These are phyloP conservation scores for Cystobasidium slooffiae DNA, from an alignment of 1,284 basidiomycete genomes.

Conservation along the genomic window DNA sequence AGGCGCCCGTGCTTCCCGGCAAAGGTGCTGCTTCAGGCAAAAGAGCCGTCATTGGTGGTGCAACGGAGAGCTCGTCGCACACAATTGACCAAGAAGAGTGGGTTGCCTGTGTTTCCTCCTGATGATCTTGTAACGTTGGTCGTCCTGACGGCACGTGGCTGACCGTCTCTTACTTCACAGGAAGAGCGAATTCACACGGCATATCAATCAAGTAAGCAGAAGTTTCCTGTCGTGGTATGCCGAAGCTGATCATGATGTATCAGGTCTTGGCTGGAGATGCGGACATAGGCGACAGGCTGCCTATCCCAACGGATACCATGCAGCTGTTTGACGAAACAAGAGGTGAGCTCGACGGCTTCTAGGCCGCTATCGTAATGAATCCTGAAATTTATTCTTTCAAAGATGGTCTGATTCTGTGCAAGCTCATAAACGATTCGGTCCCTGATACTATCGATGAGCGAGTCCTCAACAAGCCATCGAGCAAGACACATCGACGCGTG, in stretches of 20 bases:
- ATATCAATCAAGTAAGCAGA: constrained; percentile 88
- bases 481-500: constrained; percentile 60
- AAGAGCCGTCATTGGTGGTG: constrained; percentile 92
- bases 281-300: constrained; percentile 80
- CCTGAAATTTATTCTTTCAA: neutral
- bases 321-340: constrained; percentile 97
- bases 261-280: constrained; percentile 88
- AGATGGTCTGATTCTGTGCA: constrained; percentile 94
- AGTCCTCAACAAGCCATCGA: constrained; percentile 87
- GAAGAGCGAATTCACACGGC: constrained; percentile 85
- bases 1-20: constrained; percentile 20
- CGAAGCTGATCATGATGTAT: too few species aligned
- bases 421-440: constrained; percentile 98
- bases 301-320: constrained; percentile 97
- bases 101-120: neutral
- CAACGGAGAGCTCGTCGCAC: constrained; percentile 94
- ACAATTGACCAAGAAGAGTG: constrained; percentile 98
- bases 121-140: neutral
- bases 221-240: too few species aligned
- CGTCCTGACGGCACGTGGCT: constrained; percentile 19
- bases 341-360: constrained; percentile 56
- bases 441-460: constrained; percentile 98
- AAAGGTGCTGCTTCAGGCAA: constrained; percentile 62
- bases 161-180: constrained; percentile 13
- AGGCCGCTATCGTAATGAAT: neutral